Percentiles rank a stretch among this genome's conserved stretches.
Conservation (phyloP, 352 stramenopile genomes). For the Phytophthora pinifolia region DNA sequence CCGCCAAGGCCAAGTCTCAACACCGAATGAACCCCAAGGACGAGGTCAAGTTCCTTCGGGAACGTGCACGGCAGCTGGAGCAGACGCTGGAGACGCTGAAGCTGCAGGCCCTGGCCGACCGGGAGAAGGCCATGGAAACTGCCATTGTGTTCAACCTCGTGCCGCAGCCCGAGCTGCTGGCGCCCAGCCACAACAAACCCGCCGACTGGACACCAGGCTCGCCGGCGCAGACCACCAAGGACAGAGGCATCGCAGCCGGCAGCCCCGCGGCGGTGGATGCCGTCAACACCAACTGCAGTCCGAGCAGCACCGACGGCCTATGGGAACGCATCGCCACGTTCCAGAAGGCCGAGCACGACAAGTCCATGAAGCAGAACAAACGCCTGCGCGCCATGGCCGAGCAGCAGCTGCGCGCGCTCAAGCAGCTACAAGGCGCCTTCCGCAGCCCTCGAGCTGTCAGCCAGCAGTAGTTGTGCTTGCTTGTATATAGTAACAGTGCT, state of each 20-base stretch:
- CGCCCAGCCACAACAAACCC: slow-evolving; percentile 5
- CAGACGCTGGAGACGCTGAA: slow-evolving; percentile 24
- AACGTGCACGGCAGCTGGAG: slow-evolving; percentile 22
- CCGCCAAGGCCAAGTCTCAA: slow-evolving; percentile 2
- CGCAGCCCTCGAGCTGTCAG: slow-evolving; percentile 28
- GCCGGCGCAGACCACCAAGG: slow-evolving; percentile 12
- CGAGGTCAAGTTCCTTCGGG: slow-evolving; percentile 27
- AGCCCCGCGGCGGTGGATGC: slow-evolving; percentile 20
- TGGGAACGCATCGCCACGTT: slow-evolving; percentile 38
- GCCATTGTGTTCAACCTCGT: slow-evolving; percentile 34
- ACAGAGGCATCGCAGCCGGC: slow-evolving; percentile 7
- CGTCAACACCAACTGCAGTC: background rate
- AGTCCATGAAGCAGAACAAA: slow-evolving; percentile 38
- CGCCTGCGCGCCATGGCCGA: slow-evolving; percentile 32
- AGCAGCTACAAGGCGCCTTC: slow-evolving; percentile 38
- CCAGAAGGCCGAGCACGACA: slow-evolving; percentile 30
- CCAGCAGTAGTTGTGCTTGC: slow-evolving; percentile 16
- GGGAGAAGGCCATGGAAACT: slow-evolving; percentile 28
- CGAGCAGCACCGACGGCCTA: slow-evolving; percentile 2
- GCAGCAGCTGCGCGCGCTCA: slow-evolving; percentile 36
- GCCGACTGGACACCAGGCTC: slow-evolving; percentile 11
- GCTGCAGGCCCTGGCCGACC: slow-evolving; percentile 20
- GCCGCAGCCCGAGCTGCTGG: slow-evolving; percentile 21
- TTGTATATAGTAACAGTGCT: slow-evolving; percentile 29
- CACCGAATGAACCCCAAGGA: slow-evolving; percentile 33